Evolutionary conservation across 2,329 filamentous ascomycete species (phyloP), one percentile per base, ranked within the genome.

Genomic region (Cladophialophora bantiana): DNA sequence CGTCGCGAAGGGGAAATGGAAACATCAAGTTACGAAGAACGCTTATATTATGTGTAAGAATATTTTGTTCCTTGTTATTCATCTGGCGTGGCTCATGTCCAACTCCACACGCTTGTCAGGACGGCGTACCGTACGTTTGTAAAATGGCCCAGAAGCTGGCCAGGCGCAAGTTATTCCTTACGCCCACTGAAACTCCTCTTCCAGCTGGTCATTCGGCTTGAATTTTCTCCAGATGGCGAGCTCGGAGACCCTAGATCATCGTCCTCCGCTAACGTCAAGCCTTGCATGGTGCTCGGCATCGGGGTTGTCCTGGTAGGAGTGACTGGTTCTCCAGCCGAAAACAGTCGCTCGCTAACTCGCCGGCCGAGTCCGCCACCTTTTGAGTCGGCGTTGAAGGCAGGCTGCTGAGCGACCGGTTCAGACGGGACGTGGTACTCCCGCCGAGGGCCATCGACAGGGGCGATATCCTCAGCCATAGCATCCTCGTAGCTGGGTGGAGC

Each of bases 401-500:
- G 60, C 35, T 48, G 58, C 32, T 67, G 53, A n/a, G n/a, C 42
- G 52, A 45, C 55, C 15, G 61, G 34, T 20, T 64, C 45, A 15
- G 62, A 4, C 13, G 67, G 48, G 9, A 68, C 61, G 75, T 80
- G 78, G 78, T 83, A 83, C 74, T 83, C 80, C 74, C 80, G 78
- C 73, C 93, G 83, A 32, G 89, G 81, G 68, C 89, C 90, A 75
- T 92, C 86, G 64, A 93, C 87, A 1, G 92, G 91, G 40, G 87
- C 89, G 68, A 95, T 79, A 66, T 89, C 87, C 70, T 92, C 89
- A 6, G 93, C 93, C 79, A 97, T 89, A 12, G 93, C 93, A 78
- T 97, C 94, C 78, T 97, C 93, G 75, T 98, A 98, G 74, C 92
- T 97, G 7, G 94, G 94, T 18, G 94, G 94, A n/a, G 93, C 92